Evolutionary conservation across 2,329 filamentous ascomycete species (phyloP), one percentile per base, ranked within the genome.

Genomic region (Apiospora phragmitis): DNA sequence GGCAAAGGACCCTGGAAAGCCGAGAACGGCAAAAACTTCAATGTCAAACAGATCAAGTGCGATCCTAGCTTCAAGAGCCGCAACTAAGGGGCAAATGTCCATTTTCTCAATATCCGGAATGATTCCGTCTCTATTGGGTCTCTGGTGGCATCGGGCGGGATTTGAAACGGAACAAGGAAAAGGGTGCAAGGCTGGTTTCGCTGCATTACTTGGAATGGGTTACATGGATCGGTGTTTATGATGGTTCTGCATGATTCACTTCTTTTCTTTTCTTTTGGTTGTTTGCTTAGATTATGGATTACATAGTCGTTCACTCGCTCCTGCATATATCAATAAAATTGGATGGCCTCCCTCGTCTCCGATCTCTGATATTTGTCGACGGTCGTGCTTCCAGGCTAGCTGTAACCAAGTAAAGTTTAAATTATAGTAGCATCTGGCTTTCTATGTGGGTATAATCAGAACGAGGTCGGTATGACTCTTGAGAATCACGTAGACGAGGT

Each of bases 21-120:
- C 11, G 8, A 67, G 65, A 42, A 67, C 41, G 38, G 38, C 65
- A 45, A 45, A 41, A 29, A 16, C 38, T 29, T 43, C 65, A 29
- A 67, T 6, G 38, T 67, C 65, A 32, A 29, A 41, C 38, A 67
- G 65, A 67, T 67, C 38, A 67, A 67, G 65, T 67, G 65, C 65
- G 65, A 67, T 41, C 65, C 65, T 11, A 67, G 38, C 65, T 67
- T 67, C 65, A 67, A 67, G 65, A 29, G 38, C 65, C 38, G 38
- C 24, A 67, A 67, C 65, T 67, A 45, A 43, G 65, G 38, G 1
- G 6, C 5, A 18, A 16, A 29, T 18, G 11, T 4, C 9, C 14
- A 9, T 12, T 11, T 2, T 26, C 3, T 9, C 21, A 18, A 8
- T 16, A 1, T 5, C 1, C 12, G 16, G 16, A 12, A 26, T n/a